Evolutionary conservation across 257 asterid genomes (phyloP).

Genomic region (Echium plantagineum): DNA sequence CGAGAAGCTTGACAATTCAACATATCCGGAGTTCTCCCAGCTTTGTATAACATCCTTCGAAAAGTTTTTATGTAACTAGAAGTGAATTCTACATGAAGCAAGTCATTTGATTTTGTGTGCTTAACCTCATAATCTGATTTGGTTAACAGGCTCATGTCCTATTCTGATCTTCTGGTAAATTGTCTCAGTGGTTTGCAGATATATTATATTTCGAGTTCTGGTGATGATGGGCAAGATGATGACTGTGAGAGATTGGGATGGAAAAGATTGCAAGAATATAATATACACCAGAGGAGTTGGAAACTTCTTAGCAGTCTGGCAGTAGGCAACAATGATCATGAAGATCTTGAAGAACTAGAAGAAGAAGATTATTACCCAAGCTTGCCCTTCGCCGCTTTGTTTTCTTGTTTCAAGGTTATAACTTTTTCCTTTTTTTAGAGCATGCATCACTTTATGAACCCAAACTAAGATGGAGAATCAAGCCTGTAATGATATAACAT

Average conservation of each 20-base stretch:
- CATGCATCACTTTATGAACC: neutral
- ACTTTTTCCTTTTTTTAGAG: neutral
- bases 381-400: constrained; percentile 90
- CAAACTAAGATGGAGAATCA: no score
- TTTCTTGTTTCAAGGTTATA: constrained; percentile 82
- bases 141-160: constrained; percentile 3
- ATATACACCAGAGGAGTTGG: constrained; percentile 60
- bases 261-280: constrained; percentile 61
- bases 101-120: neutral
- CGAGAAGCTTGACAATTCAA: neutral
- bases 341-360: constrained; percentile 59
- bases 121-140: neutral
- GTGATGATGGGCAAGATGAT: constrained; percentile 52
- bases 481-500: no score
- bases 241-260: constrained; percentile 74
- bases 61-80: neutral
- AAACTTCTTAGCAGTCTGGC: constrained; percentile 49
- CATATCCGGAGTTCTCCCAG: neutral
- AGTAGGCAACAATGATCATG: constrained; percentile 30
- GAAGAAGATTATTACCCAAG: constrained; percentile 88
- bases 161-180: constrained; percentile 18
- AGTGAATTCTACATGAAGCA: neutral
- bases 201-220: constrained; percentile 67
- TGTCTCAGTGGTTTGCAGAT: constrained; percentile 72
- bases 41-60: neutral